Evolutionary conservation across 306 rosid species (phyloP), one percentile per base, ranked within the genome.

Genomic region (Medicago lupulina): DNA sequence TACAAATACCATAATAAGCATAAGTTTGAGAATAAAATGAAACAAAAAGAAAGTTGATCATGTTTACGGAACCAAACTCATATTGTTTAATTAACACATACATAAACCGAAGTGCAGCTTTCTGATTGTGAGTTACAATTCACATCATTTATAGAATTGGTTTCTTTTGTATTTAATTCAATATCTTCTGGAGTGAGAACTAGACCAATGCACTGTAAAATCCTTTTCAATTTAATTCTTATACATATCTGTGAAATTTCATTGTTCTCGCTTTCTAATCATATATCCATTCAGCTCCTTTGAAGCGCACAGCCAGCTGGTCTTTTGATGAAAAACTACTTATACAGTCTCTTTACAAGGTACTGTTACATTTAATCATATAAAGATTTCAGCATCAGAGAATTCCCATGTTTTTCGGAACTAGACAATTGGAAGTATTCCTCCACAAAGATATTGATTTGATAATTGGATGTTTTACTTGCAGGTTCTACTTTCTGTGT

Each of bases 281-380:
- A 17, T 70, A 23, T 31, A 5, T 46, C 67, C 60, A 15, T 81
- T 62, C 75, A 96, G 97, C 79, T 74, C 78, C 90, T 76, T 85
- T 85, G 75, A 95, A 81, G 86, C 96, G 87, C 84, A 81, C 85
- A 55, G 83, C 83, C 83, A 92, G 98, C 84, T 96, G 97, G 99
- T 86, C 96, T 46, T 92, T 96, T 53, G 97, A 96, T 8, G 99
- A 96, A 83, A 92, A 80, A 77, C 91, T 96, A 77, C 88, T 96
- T 55, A 83, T 92, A 71, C 99, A 89, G 61, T 77, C 96, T 68
- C 91, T 96, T 43, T 90, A 90, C 82, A 92, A 87, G 92, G 99
- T 92, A 86, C 71, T 57, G 39, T 55, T 69, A n/a, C 14, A 38
- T 31, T 57, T 17, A 44, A 53, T 46, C 17, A 46, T 57, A 21